A percentile compares a stretch with the other conserved stretches of the same genome.
phyloP scores from a whole-genome alignment of 352 stramenopile species.

The Labyrinthula sp. region DNA sequence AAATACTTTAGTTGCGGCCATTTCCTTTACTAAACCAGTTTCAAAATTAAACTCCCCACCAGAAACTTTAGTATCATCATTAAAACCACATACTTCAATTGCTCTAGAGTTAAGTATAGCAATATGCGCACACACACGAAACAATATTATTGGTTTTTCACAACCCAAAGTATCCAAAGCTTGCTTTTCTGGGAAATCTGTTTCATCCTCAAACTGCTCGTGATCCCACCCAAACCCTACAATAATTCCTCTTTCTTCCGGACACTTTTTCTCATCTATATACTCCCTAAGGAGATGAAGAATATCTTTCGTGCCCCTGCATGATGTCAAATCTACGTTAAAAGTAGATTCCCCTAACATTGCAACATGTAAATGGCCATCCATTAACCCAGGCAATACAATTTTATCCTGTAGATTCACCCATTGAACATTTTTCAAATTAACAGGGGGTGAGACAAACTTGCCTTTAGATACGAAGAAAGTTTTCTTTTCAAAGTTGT shows the following conservation, averaged over 20 bases:
- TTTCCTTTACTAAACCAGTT: conserved; percentile 9
- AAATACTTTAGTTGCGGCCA: conserved; percentile 3
- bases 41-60: conserved; percentile 18
- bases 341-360: conserved; percentile 52
- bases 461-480: no score
- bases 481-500: no score
- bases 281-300: conserved; percentile 40
- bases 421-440: no score
- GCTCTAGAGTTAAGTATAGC: conserved; percentile 56
- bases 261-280: conserved; percentile 39
- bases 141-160: conserved; percentile 57
- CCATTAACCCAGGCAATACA: conserved; percentile 58
- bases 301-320: conserved; percentile 50
- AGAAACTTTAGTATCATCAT: neutral
- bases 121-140: conserved; percentile 65
- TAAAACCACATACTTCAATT: conserved; percentile 42
- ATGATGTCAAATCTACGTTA: conserved; percentile 53
- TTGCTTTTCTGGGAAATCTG: conserved; percentile 39
- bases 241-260: conserved; percentile 50
- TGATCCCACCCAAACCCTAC: conserved; percentile 61
- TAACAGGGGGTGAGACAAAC: no score
- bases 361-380: conserved; percentile 62
- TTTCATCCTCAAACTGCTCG: conserved; percentile 52
- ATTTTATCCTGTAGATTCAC: no score
- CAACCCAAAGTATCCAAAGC: no score